Base-by-base conservation (phyloP, 2,329 filamentous ascomycete genomes). In the Claviceps humidiphila region DNA sequence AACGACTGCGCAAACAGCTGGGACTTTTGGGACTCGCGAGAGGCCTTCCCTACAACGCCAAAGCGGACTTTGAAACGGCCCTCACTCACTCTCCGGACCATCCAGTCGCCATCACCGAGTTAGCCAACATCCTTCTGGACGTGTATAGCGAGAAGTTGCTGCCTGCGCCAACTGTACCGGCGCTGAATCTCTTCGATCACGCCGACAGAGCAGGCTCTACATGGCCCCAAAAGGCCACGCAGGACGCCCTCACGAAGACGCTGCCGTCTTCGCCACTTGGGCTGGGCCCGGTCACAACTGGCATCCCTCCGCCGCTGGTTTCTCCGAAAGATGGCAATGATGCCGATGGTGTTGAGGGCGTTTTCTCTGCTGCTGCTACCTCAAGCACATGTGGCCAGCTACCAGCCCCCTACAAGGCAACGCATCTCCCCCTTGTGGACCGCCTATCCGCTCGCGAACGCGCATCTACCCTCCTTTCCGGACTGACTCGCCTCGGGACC, bases 361-460 rank as follows among this genome's bases (percentile, higher is more conserved):
- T 5, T 47, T 34, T 34, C 9, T 16, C 26, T 16, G 14, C 22
- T 20, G 66, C 46, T n/a, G 49, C 42, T 38, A 47, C 38, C 20
- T 24, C 34, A 16, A 49, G 44, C 48, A 40, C 50, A 17, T 20
- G 68, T 39, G 68, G 72, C 47, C 64, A 70, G 53, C 71, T 79
- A 3, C 72, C 74, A 6, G 73, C 70, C 40, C 75, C 73, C 42
- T 80, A 75, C 67, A 77, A 73, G 68, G 76, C 72, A 42, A 75
- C 74, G 50, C 81, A 82, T 1, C 76, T 89, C 4, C 85, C 84
- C 16, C 77, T 85, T 16, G 74, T 89, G 38, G 89, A 93, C 65
- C 81, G 89, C 11, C 79, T 97, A n/a, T 87, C 90, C 3, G 87
- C 90, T 16, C 82, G 91, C 20, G 93, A 97, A 64, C 80, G 93